These are phyloP conservation scores for Hylodesmum podocarpum DNA, from an alignment of 306 rosid genomes.

Conservation along the genomic window DNA sequence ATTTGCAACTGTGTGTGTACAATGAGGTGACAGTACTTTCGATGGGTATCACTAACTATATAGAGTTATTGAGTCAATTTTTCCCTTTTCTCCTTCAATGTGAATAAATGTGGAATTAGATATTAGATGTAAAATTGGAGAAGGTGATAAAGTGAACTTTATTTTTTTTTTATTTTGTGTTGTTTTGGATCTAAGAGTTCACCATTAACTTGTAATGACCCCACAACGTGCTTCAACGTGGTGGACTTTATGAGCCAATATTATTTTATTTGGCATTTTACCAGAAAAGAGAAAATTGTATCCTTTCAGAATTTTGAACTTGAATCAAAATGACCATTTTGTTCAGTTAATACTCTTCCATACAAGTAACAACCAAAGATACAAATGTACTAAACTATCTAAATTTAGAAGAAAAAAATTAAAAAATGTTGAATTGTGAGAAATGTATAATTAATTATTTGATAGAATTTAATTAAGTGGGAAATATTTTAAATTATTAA, in stretches of 20 bases:
- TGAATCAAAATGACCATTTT: neutral
- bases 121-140: conserved; percentile 21
- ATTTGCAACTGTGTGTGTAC: conserved; percentile 24
- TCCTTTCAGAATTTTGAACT: conserved; percentile 20
- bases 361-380: neutral
- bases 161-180: conserved; percentile 16
- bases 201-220: conserved; percentile 53
- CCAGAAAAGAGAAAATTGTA: neutral
- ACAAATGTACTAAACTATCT: neutral
- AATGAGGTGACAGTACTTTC: conserved; percentile 22
- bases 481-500: neutral
- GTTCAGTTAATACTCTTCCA: neutral
- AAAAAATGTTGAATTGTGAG: neutral
- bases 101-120: conserved; percentile 23
- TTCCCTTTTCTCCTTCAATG: neutral
- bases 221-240: conserved; percentile 77
- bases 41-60: conserved; percentile 19
- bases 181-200: conserved; percentile 20
- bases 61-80: conserved; percentile 22
- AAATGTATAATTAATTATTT: neutral
- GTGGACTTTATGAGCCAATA: conserved; percentile 51
- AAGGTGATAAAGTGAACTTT: conserved; percentile 34
- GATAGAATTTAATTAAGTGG: neutral
- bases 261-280: conserved; percentile 39
- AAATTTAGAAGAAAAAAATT: neutral